Conservation (phyloP, 2,329 filamentous ascomycete species). For the Huntiella savannae region DNA sequence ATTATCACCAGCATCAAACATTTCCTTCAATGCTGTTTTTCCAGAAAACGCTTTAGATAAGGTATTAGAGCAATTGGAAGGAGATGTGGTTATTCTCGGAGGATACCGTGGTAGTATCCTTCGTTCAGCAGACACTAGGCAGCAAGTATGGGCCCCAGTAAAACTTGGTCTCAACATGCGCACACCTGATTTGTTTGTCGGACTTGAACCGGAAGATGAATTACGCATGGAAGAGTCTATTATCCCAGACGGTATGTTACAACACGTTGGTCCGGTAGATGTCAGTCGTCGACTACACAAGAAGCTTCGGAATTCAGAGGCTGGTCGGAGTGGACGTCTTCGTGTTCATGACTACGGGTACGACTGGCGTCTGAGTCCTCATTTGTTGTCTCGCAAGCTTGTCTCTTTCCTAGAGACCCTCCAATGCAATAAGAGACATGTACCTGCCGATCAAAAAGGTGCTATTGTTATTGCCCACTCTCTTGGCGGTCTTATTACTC, state of each 20-base stretch:
- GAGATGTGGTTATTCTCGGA: conserved; percentile 74
- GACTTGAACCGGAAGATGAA: conserved; percentile 63
- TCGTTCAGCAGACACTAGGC: conserved; percentile 59
- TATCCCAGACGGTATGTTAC: conserved; percentile 71
- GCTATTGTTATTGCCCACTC: conserved; percentile 74
- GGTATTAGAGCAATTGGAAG: conserved; percentile 48
- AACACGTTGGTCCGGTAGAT: conserved; percentile 79
- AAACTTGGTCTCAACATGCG: conserved; percentile 83
- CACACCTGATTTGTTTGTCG: conserved; percentile 80
- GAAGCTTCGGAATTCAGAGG: conserved; percentile 53
- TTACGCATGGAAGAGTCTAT: conserved; percentile 68
- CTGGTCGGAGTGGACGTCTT: conserved; percentile 49
- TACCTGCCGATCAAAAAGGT: conserved; percentile 37
- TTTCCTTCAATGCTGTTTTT: conserved; percentile 1
- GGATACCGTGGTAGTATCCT: conserved; percentile 85
- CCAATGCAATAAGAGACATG: conserved; percentile 45
- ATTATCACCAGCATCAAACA: background rate
- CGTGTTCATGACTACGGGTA: conserved; percentile 83
- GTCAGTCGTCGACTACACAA: conserved; percentile 70
- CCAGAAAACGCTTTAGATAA: conserved; percentile 26
- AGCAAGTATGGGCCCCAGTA: conserved; percentile 86
- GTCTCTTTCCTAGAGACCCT: conserved; percentile 53
- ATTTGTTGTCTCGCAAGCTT: conserved; percentile 52
- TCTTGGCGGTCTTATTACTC: conserved; percentile 62
- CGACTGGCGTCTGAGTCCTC: conserved; percentile 79